These are phyloP conservation scores for Diaporthe sp. DNA, from an alignment of 2,329 filamentous ascomycete genomes.

Conservation along the genomic window DNA sequence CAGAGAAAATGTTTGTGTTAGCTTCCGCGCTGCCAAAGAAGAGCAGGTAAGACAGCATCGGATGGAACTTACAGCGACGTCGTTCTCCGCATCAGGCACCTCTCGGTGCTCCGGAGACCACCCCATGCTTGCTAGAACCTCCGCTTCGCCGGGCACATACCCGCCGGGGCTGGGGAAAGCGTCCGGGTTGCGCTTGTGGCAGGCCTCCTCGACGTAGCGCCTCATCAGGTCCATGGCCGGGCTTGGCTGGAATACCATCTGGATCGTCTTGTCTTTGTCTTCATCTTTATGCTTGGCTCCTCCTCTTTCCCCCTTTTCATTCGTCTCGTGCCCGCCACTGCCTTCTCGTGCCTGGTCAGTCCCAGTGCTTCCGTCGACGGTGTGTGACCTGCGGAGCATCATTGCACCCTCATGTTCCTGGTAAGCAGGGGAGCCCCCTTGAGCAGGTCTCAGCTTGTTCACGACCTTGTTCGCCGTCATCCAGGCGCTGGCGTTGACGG, in stretches of 20 bases:
- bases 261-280: conserved; percentile 1
- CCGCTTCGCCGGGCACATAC: neutral
- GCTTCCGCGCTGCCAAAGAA: neutral
- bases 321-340: neutral
- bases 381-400: neutral
- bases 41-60: no score
- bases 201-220: conserved; percentile 29
- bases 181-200: conserved; percentile 31
- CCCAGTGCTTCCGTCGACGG: neutral
- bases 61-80: conserved; percentile 13
- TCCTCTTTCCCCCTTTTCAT: neutral
- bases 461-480: conserved; percentile 23
- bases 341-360: neutral
- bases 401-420: neutral
- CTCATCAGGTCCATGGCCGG: conserved; percentile 23
- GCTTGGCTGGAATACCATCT: conserved; percentile 29
- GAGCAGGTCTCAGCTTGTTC: neutral
- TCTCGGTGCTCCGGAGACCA: conserved; percentile 25
- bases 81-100: conserved; percentile 3
- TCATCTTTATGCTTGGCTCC: neutral
- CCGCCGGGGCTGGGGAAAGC: conserved; percentile 6
- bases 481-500: conserved; percentile 32
- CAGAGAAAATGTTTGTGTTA: neutral
- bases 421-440: neutral
- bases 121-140: conserved; percentile 19